Percentiles rank a stretch among this genome's conserved stretches.
Evolutionary conservation across 2,329 filamentous ascomycete genomes (phyloP).

Genomic region (Pseudogymnoascus sp.): DNA sequence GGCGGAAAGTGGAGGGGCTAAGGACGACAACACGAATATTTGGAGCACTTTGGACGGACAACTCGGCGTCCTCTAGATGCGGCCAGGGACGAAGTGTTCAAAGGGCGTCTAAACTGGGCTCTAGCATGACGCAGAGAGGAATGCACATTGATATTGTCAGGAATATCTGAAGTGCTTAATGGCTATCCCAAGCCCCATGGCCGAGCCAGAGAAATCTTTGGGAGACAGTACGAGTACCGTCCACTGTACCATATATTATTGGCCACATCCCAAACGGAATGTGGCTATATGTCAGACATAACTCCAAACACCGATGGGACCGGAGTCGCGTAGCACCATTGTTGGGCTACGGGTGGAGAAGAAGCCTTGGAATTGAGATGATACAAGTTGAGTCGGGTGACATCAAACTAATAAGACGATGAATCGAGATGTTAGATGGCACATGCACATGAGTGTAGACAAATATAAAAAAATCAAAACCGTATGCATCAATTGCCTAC

Average conservation of each 20-base stretch:
- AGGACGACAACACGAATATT: constrained; percentile 18
- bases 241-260: not conserved
- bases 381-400: not conserved
- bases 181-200: not conserved
- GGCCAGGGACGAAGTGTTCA: not conserved
- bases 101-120: not conserved
- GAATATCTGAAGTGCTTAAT: not conserved
- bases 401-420: not conserved
- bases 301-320: not conserved
- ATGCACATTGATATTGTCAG: not conserved
- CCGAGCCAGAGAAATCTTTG: not conserved
- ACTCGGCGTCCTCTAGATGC: constrained; percentile 19
- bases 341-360: not conserved
- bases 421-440: not conserved
- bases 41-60: constrained; percentile 28
- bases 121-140: not conserved
- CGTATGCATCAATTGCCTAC: constrained; percentile 9
- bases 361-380: not conserved
- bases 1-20: not conserved
- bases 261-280: not conserved
- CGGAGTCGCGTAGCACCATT: not conserved
- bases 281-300: not conserved
- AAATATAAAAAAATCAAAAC: constrained; percentile 6
- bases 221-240: not conserved
- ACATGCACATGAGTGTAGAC: not conserved